phyloP scores from a whole-genome alignment of 2,329 filamentous ascomycete species.

The Onygena corvina region DNA sequence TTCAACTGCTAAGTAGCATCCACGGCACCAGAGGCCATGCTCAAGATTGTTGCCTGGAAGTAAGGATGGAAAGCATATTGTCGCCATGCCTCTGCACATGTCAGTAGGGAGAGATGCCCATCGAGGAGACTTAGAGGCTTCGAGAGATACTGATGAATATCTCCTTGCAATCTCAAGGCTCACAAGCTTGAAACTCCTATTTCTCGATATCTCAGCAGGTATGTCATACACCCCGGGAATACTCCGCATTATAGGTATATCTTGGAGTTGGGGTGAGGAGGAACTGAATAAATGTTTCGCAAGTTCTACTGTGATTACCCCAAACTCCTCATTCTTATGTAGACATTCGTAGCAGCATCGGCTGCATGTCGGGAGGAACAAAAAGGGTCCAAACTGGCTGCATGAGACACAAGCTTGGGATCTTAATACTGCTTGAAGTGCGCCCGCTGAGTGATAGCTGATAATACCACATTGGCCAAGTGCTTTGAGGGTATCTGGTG shows the following conservation, averaged over 20 bases:
- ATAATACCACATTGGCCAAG: conserved; percentile 20
- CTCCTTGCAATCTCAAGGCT: neutral
- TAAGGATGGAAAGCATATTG: neutral
- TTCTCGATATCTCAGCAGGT: neutral
- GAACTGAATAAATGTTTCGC: neutral
- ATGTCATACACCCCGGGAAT: conserved; percentile 3
- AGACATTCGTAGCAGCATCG: conserved; percentile 25
- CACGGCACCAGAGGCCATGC: neutral
- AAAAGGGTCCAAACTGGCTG: conserved; percentile 21
- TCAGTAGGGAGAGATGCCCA: neutral
- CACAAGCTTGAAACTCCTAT: neutral
- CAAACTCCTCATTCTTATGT: neutral
- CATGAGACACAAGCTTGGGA: conserved; percentile 22
- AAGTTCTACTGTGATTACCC: neutral
- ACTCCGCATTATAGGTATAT: conserved; percentile 2
- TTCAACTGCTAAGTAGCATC: neutral
- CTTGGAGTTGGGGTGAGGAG: neutral
- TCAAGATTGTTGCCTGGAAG: neutral
- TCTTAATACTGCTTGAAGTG: conserved; percentile 18
- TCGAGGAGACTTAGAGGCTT: neutral
- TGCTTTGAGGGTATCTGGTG: conserved; percentile 20
- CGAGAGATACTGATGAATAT: neutral
- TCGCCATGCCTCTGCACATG: neutral
- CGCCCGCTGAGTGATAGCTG: conserved; percentile 16
- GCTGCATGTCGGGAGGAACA: conserved; percentile 26